Conservation (phyloP, 2,329 filamentous ascomycete genomes). For the Geoglossum cookeanum region DNA sequence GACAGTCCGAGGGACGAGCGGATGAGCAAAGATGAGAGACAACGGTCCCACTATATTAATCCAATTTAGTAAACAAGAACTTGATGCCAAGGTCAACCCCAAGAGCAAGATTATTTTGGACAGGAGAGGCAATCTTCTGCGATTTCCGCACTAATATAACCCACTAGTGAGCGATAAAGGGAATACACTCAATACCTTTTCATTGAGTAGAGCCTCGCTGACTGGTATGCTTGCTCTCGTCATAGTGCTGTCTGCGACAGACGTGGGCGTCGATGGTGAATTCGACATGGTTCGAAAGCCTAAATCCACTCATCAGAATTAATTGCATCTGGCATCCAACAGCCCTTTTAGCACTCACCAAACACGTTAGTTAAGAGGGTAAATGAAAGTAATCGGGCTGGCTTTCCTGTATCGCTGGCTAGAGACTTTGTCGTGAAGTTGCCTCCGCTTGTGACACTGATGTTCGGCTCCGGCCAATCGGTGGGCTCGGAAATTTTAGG, state of each 20-base stretch:
- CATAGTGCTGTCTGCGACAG: conserved; percentile 43
- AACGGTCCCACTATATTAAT: conserved; percentile 72
- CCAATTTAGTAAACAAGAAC: neutral
- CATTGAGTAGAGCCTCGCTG: conserved; percentile 94
- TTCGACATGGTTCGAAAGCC: conserved; percentile 33
- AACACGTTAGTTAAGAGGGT: neutral
- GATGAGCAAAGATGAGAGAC: conserved; percentile 92
- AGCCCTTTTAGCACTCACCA: neutral
- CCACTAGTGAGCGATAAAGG: neutral
- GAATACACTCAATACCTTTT: conserved; percentile 53
- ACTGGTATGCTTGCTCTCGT: conserved; percentile 59
- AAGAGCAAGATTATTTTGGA: neutral
- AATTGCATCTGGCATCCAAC: neutral
- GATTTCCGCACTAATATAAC: neutral
- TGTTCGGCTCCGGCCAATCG: neutral
- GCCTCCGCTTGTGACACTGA: neutral
- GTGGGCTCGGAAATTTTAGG: neutral
- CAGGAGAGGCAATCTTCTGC: neutral
- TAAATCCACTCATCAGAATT: conserved; percentile 7
- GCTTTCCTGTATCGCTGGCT: neutral
- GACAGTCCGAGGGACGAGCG: conserved; percentile 88
- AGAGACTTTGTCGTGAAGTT: neutral
- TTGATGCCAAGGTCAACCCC: neutral
- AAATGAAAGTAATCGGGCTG: neutral
- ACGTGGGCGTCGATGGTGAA: conserved; percentile 28